A percentile compares a stretch with the other conserved stretches of the same genome.
phyloP scores from a whole-genome alignment of 192 early-diverging fungal genomes.

The Allomyces macrogynus region DNA sequence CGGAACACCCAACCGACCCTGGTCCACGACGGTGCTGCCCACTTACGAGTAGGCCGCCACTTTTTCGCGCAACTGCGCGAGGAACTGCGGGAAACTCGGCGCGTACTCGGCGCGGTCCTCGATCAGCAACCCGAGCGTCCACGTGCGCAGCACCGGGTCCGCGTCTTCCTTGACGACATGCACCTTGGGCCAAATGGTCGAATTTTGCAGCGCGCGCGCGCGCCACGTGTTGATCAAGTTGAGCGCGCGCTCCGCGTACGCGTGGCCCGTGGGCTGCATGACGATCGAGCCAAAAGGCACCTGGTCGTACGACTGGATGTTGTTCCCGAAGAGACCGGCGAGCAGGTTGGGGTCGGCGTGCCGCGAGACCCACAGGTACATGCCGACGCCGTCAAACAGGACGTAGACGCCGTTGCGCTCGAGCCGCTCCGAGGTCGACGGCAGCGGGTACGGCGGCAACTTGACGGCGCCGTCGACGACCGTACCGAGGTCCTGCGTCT shows the following conservation, averaged over 20 bases:
- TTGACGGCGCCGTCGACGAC: not conserved
- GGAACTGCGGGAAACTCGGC: slow-evolving; percentile 57
- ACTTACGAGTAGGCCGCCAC: slow-evolving; percentile 9
- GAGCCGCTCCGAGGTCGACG: slow-evolving; percentile 58
- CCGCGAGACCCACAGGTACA: slow-evolving; percentile 76
- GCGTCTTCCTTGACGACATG: slow-evolving; percentile 86
- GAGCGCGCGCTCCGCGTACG: slow-evolving; percentile 26
- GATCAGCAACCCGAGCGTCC: slow-evolving; percentile 73
- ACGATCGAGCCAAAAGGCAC: slow-evolving; percentile 56
- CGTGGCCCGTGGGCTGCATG: slow-evolving; percentile 4
- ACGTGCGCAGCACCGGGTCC: slow-evolving; percentile 54
- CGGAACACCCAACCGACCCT: too few species aligned
- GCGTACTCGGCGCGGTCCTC: slow-evolving; percentile 71
- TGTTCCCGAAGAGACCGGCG: slow-evolving; percentile 39
- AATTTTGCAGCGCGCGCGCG: slow-evolving; percentile 34
- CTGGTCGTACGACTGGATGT: slow-evolving; percentile 51
- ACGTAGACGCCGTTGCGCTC: slow-evolving; percentile 71
- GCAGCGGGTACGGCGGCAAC: not conserved
- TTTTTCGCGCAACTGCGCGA: slow-evolving; percentile 51
- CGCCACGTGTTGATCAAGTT: slow-evolving; percentile 55
- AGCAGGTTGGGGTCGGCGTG: slow-evolving; percentile 53
- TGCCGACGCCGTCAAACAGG: slow-evolving; percentile 59
- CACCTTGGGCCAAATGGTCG: slow-evolving; percentile 44
- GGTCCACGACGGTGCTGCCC: too few species aligned
- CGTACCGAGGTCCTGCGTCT: slow-evolving; percentile 2